Conservation (phyloP, 106 monocot species). For the Dioscorea alata region DNA sequence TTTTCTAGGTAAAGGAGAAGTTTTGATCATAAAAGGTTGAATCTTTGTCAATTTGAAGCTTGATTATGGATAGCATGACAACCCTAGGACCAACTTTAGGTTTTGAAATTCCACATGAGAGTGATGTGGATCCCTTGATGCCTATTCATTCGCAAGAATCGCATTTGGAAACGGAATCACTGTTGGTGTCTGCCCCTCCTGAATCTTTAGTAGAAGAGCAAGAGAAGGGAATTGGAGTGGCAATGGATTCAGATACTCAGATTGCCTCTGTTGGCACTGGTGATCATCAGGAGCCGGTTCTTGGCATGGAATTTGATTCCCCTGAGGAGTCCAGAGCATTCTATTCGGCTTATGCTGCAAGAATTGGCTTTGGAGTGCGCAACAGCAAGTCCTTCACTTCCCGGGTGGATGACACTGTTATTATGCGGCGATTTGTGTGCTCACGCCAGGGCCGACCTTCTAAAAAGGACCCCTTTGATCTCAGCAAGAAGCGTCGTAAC, state of each 20-base stretch:
- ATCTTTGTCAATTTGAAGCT: not conserved
- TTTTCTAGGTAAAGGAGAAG: not conserved
- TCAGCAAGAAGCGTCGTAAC: conserved; percentile 71
- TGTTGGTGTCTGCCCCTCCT: not conserved
- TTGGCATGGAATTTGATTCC: conserved; percentile 74
- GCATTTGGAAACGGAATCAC: conserved; percentile 3
- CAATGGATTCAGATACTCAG: not conserved
- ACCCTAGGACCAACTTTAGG: conserved; percentile 12
- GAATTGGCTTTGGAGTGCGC: conserved; percentile 62
- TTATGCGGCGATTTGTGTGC: conserved; percentile 88
- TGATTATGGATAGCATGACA: conserved; percentile 23
- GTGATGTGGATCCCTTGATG: conserved; percentile 19
- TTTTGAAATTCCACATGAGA: conserved; percentile 15
- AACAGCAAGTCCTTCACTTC: conserved; percentile 84
- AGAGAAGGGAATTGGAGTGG: not conserved
- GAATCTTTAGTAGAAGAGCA: not conserved
- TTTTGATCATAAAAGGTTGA: too few species aligned
- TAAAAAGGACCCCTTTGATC: conserved; percentile 73
- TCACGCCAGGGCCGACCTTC: conserved; percentile 68
- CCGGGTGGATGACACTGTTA: conserved; percentile 64
- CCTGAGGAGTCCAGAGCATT: conserved; percentile 54
- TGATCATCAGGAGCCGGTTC: conserved; percentile 25
- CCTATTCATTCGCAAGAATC: conserved; percentile 21
- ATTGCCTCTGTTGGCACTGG: not conserved
- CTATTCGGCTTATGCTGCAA: conserved; percentile 60